These are phyloP conservation scores for Macrotyloma uniflorum DNA, from an alignment of 306 rosid species.

Conservation along the genomic window DNA sequence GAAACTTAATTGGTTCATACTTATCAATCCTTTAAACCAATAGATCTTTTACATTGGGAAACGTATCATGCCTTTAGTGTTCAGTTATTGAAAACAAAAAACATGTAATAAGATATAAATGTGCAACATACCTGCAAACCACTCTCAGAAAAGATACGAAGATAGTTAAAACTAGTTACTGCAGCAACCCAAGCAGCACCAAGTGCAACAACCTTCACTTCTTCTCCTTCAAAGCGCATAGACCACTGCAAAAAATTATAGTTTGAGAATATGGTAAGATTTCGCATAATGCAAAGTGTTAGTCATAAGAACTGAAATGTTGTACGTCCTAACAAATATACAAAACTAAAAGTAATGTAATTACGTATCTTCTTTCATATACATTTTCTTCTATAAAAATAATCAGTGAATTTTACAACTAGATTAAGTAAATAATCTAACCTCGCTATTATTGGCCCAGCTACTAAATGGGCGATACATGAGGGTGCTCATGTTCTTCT, in stretches of 20 bases:
- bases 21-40: conserved; percentile 25
- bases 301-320: not conserved
- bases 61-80: not conserved
- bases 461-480: conserved; percentile 96
- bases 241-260: conserved; percentile 74
- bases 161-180: conserved; percentile 79
- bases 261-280: conserved; percentile 39
- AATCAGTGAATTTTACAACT: not conserved
- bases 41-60: not conserved
- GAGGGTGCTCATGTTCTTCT: conserved; percentile 87
- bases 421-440: conserved; percentile 41
- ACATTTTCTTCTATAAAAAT: conserved; percentile 2
- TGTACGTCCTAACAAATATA: not conserved
- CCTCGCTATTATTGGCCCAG: conserved; percentile 98
- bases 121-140: conserved; percentile 87
- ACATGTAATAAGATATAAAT: conserved; percentile 5
- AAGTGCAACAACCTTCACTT: conserved; percentile 86
- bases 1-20: not conserved
- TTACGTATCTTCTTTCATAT: not conserved
- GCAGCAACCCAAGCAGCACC: conserved; percentile 96
- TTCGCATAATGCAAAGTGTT: conserved; percentile 12
- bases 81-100: conserved; percentile 3
- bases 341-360: conserved; percentile 8
- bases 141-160: conserved; percentile 85
- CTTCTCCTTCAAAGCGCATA: conserved; percentile 97